phyloP scores from a whole-genome alignment of 139 green algal genomes.

The Tetraselmis chui region DNA sequence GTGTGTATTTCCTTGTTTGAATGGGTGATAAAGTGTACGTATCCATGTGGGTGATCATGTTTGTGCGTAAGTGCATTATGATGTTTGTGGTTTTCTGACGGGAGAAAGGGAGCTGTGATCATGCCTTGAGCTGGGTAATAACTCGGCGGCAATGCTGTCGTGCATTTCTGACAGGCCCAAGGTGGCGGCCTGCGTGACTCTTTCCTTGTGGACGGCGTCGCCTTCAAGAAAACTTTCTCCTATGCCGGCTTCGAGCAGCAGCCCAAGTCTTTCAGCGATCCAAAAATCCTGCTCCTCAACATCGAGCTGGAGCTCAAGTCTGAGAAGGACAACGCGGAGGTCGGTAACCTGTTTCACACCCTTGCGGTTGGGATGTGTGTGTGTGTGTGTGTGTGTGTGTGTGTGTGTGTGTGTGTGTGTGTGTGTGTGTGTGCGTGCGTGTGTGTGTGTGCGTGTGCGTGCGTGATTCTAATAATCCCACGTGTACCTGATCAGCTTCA shows the following conservation, averaged over 20 bases:
- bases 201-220: conserved; percentile 96
- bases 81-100: no score
- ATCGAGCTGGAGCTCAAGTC: conserved; percentile 98
- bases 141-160: no score
- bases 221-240: conserved; percentile 99
- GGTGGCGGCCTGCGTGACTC: conserved; percentile 89
- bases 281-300: conserved; percentile 95
- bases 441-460: background rate
- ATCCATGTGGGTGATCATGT: no score
- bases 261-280: conserved; percentile 83
- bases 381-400: no score
- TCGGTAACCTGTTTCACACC: no score
- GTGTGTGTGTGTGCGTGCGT: background rate
- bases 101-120: no score
- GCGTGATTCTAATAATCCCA: background rate
- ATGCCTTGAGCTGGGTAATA: no score
- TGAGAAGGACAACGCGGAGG: conserved; percentile 97
- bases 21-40: no score
- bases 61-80: no score
- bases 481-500: background rate
- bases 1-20: background rate
- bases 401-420: background rate
- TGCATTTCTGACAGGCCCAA: conserved; percentile 56
- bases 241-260: conserved; percentile 99
- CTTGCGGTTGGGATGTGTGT: no score